Evolutionary conservation across 768 basidiomycete genomes (phyloP), one percentile per base, ranked within the genome.

Genomic region (Mycena epipterygia): DNA sequence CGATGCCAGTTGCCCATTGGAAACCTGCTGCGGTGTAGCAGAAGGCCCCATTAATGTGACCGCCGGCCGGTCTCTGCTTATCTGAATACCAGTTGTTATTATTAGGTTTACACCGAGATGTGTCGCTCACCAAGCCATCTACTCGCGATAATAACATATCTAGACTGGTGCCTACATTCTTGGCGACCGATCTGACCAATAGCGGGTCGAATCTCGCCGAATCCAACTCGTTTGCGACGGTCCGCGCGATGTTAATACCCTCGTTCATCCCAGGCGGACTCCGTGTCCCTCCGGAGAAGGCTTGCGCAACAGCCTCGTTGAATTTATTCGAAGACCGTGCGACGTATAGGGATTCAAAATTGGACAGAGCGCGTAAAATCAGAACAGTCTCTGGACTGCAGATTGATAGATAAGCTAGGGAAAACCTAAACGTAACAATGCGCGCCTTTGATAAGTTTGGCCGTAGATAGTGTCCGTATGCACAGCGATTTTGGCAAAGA

Each of bases 391-490:
- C 98, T 41, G 97, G 94, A 75, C 96, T 98, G 51, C 6, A 64
- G 33, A 17, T 69, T 33, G 51, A 63, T 70, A 13, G 21, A 48
- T 68, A 21, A 66, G 64, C 44, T 48, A 32, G 29, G 37, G 56
- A 41, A 12, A 60, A 48, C 67, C 41, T 63, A n/a, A 33, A 61
- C 42, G 29, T 14, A 58, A 12, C 35, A 27, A 58, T 33, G 70
- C 79, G 71, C 61, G 94, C 95, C 95, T 96, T 82, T 99, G 98
- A 57, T 93, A 88, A 0, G 89, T 86, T 60, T 91, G 89, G 0
- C 90, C 91, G 78, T 99, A 99, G 8, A 94, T 84, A 0, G 98
- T 99, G 76, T 99, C 97, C 2, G 98, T 98, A 77, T 98, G 95
- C 14, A 97, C 93, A 3, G 95, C 91, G 60, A 99, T 95, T 79